These are phyloP conservation scores for Spergularia marina DNA, from an alignment of 148 eudicot species.

Conservation along the genomic window DNA sequence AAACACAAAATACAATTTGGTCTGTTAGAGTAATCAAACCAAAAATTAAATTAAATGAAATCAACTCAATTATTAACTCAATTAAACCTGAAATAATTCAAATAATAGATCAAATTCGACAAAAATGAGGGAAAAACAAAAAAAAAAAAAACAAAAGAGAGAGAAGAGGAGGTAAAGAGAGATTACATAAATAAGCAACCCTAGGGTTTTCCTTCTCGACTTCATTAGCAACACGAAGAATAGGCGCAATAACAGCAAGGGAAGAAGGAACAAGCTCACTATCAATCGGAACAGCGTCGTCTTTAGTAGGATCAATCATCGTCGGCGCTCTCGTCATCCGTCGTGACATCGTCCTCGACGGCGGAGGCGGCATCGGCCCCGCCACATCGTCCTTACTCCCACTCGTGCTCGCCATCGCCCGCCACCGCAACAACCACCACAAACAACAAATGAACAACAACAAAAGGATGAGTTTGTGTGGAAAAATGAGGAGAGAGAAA, in stretches of 20 bases:
- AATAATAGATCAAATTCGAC: too few relatives aligned
- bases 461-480: too few relatives aligned
- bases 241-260: constrained; percentile 65
- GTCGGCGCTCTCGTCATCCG: constrained; percentile 43
- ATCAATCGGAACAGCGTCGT: constrained; percentile 52
- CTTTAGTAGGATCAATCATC: constrained; percentile 42
- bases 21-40: too few relatives aligned
- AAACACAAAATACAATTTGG: too few relatives aligned
- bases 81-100: too few relatives aligned
- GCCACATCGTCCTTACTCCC: constrained; percentile 39
- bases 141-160: too few relatives aligned
- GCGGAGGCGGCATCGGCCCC: constrained; percentile 20
- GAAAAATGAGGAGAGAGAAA: constrained; percentile 2
- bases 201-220: constrained; percentile 67
- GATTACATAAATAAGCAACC: constrained; percentile 56
- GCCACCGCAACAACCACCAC: neutral
- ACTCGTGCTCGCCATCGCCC: constrained; percentile 71
- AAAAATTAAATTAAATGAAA: too few relatives aligned
- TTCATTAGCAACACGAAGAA: constrained; percentile 92
- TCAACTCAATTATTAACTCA: too few relatives aligned
- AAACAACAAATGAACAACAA: neutral
- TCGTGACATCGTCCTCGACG: constrained; percentile 43
- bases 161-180: too few relatives aligned
- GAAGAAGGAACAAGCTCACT: constrained; percentile 95
- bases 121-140: too few relatives aligned